Percentiles rank a stretch among this genome's conserved stretches.
Conservation (phyloP, 2,329 filamentous ascomycete species). For the Cladobotryum mycophilum region DNA sequence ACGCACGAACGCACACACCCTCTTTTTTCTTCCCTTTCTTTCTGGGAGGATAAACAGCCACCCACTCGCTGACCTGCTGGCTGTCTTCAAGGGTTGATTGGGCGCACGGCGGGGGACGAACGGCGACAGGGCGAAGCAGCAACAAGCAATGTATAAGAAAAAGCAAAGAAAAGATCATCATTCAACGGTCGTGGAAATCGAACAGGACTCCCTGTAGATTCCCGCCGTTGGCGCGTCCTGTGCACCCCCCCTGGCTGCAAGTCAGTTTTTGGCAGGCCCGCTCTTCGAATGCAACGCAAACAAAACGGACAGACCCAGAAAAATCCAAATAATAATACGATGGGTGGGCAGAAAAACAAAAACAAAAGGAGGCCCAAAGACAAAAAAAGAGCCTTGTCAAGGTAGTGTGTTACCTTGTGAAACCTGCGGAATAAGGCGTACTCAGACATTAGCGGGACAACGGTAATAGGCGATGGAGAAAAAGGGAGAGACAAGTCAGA, state of each 20-base stretch:
- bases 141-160: background rate
- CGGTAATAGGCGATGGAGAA: background rate
- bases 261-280: conserved; percentile 2
- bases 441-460: no score
- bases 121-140: background rate
- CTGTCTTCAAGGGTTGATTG: background rate
- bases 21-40: no score
- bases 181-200: conserved; percentile 6
- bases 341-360: no score
- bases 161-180: conserved; percentile 3
- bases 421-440: no score
- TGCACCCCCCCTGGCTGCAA: conserved; percentile 7
- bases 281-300: background rate
- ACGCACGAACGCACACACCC: background rate
- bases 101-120: background rate
- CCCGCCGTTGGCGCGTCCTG: conserved; percentile 7
- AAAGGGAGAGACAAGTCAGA: background rate
- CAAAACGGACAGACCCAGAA: background rate
- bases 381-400: no score
- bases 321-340: no score
- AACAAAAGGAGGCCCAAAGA: no score
- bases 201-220: conserved; percentile 6
- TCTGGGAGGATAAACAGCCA: background rate
- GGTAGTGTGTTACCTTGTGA: no score
- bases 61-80: background rate